These are phyloP conservation scores for Trifolium subterraneum DNA, from an alignment of 306 rosid species.

Conservation along the genomic window DNA sequence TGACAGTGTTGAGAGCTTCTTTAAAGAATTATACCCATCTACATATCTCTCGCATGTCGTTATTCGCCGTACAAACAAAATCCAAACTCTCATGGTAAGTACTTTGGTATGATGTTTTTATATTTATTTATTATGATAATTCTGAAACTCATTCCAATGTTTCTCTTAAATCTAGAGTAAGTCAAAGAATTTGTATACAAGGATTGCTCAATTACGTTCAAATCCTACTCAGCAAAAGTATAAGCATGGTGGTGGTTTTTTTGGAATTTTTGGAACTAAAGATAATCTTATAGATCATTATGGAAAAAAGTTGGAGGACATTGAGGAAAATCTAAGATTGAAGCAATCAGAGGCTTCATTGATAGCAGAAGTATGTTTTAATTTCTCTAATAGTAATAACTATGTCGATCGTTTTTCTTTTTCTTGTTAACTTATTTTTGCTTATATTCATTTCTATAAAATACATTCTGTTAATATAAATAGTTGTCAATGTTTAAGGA, in stretches of 20 bases:
- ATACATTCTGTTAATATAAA: constrained; percentile 33
- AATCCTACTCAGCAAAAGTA: constrained; percentile 48
- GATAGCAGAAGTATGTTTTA: constrained; percentile 74
- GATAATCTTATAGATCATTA: constrained; percentile 61
- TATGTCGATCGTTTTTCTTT: constrained; percentile 17
- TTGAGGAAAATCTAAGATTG: constrained; percentile 73
- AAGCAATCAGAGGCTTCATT: constrained; percentile 70
- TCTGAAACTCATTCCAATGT: constrained; percentile 29
- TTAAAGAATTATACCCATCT: constrained; percentile 72
- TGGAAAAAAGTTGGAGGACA: constrained; percentile 70
- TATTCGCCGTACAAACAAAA: constrained; percentile 66
- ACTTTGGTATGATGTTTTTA: neutral
- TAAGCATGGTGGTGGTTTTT: constrained; percentile 45
- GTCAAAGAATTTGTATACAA: constrained; percentile 57
- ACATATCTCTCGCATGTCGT: constrained; percentile 80
- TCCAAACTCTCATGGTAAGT: constrained; percentile 66
- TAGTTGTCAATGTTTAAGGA: constrained; percentile 60
- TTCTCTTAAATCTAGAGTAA: constrained; percentile 57
- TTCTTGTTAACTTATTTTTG: neutral
- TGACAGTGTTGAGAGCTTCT: constrained; percentile 69
- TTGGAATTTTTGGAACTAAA: constrained; percentile 62
- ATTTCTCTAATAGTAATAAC: constrained; percentile 35
- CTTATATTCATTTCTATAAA: constrained; percentile 12
- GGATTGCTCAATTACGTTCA: constrained; percentile 55
- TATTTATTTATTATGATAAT: constrained; percentile 30